Evolutionary conservation across 208 protist genomes (phyloP).

Genomic region (Tritrichomonas musculus): DNA sequence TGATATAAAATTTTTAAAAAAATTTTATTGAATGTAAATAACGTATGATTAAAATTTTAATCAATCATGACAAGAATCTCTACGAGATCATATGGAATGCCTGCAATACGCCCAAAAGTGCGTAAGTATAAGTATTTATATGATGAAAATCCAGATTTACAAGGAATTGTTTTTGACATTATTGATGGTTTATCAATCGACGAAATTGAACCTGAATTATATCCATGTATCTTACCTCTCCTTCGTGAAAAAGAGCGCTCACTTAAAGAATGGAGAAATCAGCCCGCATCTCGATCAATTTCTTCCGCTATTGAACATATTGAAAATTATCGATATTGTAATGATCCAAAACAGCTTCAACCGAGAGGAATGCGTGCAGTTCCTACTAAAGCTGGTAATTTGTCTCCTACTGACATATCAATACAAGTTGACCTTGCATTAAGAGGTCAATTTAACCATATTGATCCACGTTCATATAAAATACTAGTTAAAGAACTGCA

Average conservation of each 20-base stretch:
- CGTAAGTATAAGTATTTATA: neutral
- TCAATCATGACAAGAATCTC: too few relatives aligned
- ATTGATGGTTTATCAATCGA: neutral
- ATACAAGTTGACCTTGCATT: too few relatives aligned
- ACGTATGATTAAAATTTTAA: too few relatives aligned
- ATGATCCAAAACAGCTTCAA: neutral
- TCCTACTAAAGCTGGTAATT: too few relatives aligned
- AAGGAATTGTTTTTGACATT: neutral
- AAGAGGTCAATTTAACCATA: neutral
- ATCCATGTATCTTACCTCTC: neutral
- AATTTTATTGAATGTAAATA: too few relatives aligned
- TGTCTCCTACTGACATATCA: too few relatives aligned
- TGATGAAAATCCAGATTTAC: neutral
- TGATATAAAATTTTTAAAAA: too few relatives aligned
- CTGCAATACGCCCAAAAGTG: neutral
- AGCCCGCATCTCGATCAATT: neutral
- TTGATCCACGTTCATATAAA: neutral
- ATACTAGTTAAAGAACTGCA: neutral
- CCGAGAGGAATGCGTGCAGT: neutral
- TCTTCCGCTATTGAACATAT: neutral
- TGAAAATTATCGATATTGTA: neutral
- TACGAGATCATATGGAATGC: too few relatives aligned
- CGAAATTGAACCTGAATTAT: slow-evolving; percentile 1
- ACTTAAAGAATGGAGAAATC: slow-evolving; percentile 13
- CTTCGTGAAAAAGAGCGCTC: neutral